Percentiles rank a stretch among this genome's conserved stretches.
Evolutionary conservation across 257 asterid genomes (phyloP).

Genomic region (Ligustrum vulgare): DNA sequence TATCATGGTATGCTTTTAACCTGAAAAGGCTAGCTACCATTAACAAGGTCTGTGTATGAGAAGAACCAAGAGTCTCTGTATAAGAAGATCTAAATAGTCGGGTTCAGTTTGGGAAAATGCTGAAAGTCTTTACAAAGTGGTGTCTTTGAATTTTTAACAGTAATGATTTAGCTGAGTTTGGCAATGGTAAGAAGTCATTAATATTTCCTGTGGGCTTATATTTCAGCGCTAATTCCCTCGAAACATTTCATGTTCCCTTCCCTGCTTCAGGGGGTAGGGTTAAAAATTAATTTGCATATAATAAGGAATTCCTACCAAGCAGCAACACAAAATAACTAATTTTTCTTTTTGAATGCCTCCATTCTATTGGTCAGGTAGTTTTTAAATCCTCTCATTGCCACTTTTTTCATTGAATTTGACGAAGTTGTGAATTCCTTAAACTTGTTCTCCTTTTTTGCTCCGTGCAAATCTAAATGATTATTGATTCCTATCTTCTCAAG

Average conservation of each 20-base stretch:
- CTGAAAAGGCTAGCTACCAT: background rate
- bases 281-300: background rate
- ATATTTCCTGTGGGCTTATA: background rate
- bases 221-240: background rate
- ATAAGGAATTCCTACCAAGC: background rate
- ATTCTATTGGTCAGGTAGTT: background rate
- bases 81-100: background rate
- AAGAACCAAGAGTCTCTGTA: background rate
- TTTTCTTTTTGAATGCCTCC: background rate
- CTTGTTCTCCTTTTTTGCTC: background rate
- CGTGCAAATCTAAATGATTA: background rate
- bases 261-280: background rate
- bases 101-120: background rate
- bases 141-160: background rate
- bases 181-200: background rate
- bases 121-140: background rate
- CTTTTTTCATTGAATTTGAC: background rate
- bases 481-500: background rate
- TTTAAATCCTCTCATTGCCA: background rate
- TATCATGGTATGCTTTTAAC: background rate
- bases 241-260: background rate
- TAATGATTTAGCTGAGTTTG: background rate
- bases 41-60: background rate
- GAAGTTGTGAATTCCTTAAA: background rate
- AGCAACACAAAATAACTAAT: background rate